Percentiles rank a stretch among this genome's conserved stretches.
phyloP scores from a whole-genome alignment of 1,139 yeast genomes.

The Kodamaea plutei region DNA sequence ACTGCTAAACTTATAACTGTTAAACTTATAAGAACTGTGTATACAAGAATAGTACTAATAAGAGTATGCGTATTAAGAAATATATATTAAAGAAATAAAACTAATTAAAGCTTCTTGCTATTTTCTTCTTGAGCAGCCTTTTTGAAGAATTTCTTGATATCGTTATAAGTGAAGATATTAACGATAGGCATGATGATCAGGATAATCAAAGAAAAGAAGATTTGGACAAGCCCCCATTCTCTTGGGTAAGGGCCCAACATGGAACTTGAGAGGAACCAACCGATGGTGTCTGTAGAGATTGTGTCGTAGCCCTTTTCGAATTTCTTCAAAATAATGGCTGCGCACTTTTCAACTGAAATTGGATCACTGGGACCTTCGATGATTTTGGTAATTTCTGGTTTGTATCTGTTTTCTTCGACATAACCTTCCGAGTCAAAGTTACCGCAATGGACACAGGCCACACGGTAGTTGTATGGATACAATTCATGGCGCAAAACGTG shows the following conservation, averaged over 20 bases:
- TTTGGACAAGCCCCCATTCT: slow-evolving; percentile 52
- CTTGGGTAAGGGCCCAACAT: slow-evolving; percentile 72
- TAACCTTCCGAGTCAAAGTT: slow-evolving; percentile 88
- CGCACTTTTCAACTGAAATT: slow-evolving; percentile 64
- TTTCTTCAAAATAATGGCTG: slow-evolving; percentile 52
- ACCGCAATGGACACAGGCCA: slow-evolving; percentile 74
- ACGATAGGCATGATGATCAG: slow-evolving; percentile 64
- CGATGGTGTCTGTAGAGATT: slow-evolving; percentile 77
- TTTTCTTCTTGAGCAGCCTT: slow-evolving; percentile 2
- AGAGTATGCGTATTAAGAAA: too few species aligned
- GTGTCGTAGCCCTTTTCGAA: slow-evolving; percentile 67
- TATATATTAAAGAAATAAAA: too few species aligned
- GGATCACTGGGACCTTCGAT: slow-evolving; percentile 86
- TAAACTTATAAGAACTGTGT: too few species aligned
- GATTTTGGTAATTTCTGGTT: slow-evolving; percentile 74
- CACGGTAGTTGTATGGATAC: slow-evolving; percentile 57
- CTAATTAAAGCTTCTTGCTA: too few species aligned
- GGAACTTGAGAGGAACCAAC: slow-evolving; percentile 73
- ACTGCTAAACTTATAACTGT: too few species aligned
- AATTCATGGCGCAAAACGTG: slow-evolving; percentile 81
- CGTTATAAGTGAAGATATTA: slow-evolving; percentile 48
- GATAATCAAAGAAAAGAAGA: slow-evolving; percentile 44
- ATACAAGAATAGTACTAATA: too few species aligned
- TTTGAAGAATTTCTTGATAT: slow-evolving; percentile 48
- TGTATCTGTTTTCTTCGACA: slow-evolving; percentile 72